Conservation (phyloP, 2,329 filamentous ascomycete species). For the Dactylonectria estremocensis region DNA sequence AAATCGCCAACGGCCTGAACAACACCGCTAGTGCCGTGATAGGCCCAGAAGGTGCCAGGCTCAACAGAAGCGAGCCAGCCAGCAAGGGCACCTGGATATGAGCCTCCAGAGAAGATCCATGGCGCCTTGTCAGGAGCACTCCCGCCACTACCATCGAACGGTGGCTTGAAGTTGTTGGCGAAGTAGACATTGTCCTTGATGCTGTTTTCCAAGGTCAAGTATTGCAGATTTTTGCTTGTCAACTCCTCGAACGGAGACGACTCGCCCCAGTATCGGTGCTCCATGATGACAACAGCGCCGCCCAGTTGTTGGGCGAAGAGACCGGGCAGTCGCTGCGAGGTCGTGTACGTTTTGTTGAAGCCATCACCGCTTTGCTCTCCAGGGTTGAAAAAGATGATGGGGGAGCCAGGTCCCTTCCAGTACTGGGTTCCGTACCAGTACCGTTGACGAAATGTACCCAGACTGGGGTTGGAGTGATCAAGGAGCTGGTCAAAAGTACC, state of each 20-base stretch:
- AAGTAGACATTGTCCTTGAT: constrained; percentile 85
- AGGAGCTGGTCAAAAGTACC: constrained; percentile 68
- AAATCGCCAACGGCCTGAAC: constrained; percentile 82
- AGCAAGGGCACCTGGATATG: constrained; percentile 83
- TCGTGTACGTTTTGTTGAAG: constrained; percentile 73
- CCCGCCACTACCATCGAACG: constrained; percentile 74
- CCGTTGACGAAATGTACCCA: constrained; percentile 76
- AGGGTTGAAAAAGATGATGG: constrained; percentile 77
- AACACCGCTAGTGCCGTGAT: constrained; percentile 84
- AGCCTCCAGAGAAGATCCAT: constrained; percentile 84
- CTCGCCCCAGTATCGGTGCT: constrained; percentile 87
- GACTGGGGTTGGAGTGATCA: constrained; percentile 69
- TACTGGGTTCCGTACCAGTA: constrained; percentile 86
- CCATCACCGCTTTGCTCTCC: constrained; percentile 72
- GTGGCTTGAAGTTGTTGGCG: constrained; percentile 77
- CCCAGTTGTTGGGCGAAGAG: constrained; percentile 77
- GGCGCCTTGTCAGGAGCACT: constrained; percentile 76
- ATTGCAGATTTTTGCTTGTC: constrained; percentile 77
- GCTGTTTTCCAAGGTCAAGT: constrained; percentile 84
- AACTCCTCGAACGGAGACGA: constrained; percentile 78
- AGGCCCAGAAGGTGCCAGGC: constrained; percentile 81
- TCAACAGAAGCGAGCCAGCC: constrained; percentile 81
- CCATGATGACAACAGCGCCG: constrained; percentile 82
- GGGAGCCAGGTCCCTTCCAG: constrained; percentile 82
- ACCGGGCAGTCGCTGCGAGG: constrained; percentile 79